A percentile compares a stretch with the other conserved stretches of the same genome.
Conservation (phyloP, 192 early-diverging fungal species). For the Phlyctochytrium planicorne region DNA sequence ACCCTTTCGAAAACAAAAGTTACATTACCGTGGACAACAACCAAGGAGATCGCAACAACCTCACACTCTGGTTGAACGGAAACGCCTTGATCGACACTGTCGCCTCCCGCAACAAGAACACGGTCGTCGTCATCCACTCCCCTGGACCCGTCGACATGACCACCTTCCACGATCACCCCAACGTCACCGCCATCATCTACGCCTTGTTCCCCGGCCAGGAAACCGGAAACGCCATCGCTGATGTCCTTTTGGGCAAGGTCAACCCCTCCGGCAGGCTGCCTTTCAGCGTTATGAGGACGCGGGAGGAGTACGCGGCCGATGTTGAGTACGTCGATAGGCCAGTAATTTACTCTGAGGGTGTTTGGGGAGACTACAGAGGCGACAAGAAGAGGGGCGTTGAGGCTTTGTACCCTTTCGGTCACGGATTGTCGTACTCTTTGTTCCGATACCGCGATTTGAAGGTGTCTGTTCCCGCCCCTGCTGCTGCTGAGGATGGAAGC, state of each 20-base stretch:
- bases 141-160: slow-evolving; percentile 59
- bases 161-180: slow-evolving; percentile 58
- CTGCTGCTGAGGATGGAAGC: neutral
- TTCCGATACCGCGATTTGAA: slow-evolving; percentile 47
- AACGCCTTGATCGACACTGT: slow-evolving; percentile 50
- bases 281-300: slow-evolving; percentile 55
- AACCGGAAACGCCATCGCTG: slow-evolving; percentile 64
- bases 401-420: slow-evolving; percentile 58
- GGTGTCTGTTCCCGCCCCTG: neutral
- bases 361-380: slow-evolving; percentile 56
- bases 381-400: slow-evolving; percentile 42
- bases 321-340: slow-evolving; percentile 24
- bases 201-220: slow-evolving; percentile 67
- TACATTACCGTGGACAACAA: slow-evolving; percentile 57
- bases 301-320: slow-evolving; percentile 40
- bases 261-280: slow-evolving; percentile 67
- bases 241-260: slow-evolving; percentile 65
- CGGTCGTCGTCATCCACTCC: slow-evolving; percentile 58
- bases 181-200: slow-evolving; percentile 56
- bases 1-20: too few relatives aligned
- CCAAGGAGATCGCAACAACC: slow-evolving; percentile 54
- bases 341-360: slow-evolving; percentile 54
- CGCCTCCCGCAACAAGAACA: slow-evolving; percentile 50
- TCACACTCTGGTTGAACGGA: slow-evolving; percentile 58
- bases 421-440: slow-evolving; percentile 64